These are phyloP conservation scores for Phoma sp. DNA, from an alignment of 2,329 filamentous ascomycete genomes.

Conservation along the genomic window DNA sequence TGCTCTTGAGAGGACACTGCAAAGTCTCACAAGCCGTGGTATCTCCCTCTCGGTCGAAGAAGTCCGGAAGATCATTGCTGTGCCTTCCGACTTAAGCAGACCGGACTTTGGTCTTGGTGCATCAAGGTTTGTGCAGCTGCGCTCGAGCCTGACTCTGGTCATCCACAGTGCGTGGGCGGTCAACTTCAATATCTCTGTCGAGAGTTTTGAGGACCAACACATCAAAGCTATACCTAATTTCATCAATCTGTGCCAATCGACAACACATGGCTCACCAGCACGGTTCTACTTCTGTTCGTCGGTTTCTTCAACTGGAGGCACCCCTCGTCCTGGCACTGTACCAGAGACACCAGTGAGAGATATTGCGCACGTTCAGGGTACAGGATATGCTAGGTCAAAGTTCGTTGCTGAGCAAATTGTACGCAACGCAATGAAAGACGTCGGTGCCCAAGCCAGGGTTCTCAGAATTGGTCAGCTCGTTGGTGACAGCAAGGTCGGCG, in stretches of 20 bases:
- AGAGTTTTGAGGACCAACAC: constrained; percentile 57
- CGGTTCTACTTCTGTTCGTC: constrained; percentile 56
- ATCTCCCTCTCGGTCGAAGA: constrained; percentile 40
- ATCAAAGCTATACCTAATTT: constrained; percentile 56
- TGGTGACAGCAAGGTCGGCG: constrained; percentile 54
- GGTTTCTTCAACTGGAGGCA: constrained; percentile 51
- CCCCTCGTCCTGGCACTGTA: constrained; percentile 45
- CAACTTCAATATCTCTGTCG: constrained; percentile 62
- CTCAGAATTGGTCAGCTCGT: constrained; percentile 56
- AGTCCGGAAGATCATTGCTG: constrained; percentile 42
- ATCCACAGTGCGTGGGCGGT: constrained; percentile 64
- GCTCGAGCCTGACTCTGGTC: constrained; percentile 47
- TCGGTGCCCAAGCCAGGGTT: constrained; percentile 39
- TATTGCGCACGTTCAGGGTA: constrained; percentile 53
- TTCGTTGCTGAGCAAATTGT: constrained; percentile 57
- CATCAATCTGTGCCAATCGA: constrained; percentile 47
- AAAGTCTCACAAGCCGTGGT: constrained; percentile 45
- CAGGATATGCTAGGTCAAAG: constrained; percentile 61
- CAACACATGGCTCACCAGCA: constrained; percentile 43
- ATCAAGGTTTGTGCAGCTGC: constrained; percentile 22
- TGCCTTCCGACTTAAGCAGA: constrained; percentile 52
- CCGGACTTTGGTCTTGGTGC: constrained; percentile 50
- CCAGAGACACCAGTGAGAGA: constrained; percentile 48
- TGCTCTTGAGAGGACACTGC: constrained; percentile 44
- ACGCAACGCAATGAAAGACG: constrained; percentile 22